Conservation (phyloP, 108 stramenopile species). For the Conticribra weissflogii region DNA sequence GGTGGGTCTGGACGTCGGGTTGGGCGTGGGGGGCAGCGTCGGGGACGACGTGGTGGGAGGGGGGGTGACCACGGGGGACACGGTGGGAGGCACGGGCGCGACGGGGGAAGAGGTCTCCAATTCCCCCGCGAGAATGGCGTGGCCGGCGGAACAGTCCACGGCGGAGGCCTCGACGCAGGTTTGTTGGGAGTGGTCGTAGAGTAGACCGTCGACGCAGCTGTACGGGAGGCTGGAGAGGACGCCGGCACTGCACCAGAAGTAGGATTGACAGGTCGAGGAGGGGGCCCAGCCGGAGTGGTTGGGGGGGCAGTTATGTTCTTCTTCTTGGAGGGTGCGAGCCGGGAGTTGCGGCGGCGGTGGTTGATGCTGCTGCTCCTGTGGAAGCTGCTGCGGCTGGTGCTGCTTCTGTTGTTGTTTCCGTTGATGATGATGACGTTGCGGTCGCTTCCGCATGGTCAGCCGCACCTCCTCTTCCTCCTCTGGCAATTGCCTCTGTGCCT, state of each 20-base stretch:
- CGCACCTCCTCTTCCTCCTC: too few species aligned
- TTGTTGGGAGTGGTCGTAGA: constrained; percentile 21
- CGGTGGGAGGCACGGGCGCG: background rate
- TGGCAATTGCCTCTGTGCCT: too few species aligned
- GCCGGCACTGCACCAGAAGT: constrained; percentile 25
- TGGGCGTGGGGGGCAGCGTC: too few species aligned
- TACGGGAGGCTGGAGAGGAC: constrained; percentile 12
- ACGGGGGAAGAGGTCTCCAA: background rate
- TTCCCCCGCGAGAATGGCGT: background rate
- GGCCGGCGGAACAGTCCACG: too few species aligned
- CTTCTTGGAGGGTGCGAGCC: background rate
- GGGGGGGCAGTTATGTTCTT: constrained; percentile 20
- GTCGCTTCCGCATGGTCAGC: too few species aligned
- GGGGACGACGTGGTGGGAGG: too few species aligned
- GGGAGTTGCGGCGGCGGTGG: constrained; percentile 66
- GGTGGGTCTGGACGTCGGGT: background rate
- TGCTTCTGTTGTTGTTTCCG: too few species aligned
- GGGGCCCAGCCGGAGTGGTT: constrained; percentile 23
- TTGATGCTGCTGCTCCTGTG: too few species aligned
- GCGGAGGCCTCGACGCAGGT: constrained; percentile 6
- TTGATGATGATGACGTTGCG: too few species aligned
- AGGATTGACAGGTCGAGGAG: constrained; percentile 13
- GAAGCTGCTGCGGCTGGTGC: too few species aligned
- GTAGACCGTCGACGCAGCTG: constrained; percentile 6
- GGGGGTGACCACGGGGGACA: too few species aligned